A percentile compares a stretch with the other conserved stretches of the same genome.
These are phyloP conservation scores for Gossypium ekmanianum DNA, from an alignment of 345 rosid genomes.

Conservation along the genomic window DNA sequence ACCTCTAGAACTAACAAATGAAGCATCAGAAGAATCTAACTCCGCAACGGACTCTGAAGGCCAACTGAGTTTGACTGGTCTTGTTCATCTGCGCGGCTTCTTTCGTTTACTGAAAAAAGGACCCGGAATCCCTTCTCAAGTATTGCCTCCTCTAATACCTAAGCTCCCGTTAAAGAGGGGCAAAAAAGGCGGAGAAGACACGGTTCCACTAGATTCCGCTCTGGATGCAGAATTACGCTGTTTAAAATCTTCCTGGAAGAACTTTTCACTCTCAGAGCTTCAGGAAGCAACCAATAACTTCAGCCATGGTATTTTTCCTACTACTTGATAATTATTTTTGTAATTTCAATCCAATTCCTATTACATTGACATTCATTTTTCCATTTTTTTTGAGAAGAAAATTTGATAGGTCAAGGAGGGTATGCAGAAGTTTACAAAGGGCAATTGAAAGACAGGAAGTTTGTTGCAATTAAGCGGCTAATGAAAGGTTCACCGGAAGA, in stretches of 20 bases:
- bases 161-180: constrained; percentile 67
- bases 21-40: neutral
- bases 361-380: neutral
- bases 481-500: constrained; percentile 78
- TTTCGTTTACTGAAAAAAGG: constrained; percentile 58
- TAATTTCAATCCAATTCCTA: neutral
- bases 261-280: constrained; percentile 61
- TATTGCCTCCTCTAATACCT: constrained; percentile 47
- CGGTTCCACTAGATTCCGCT: constrained; percentile 33
- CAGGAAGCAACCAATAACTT: constrained; percentile 64
- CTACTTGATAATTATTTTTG: neutral
- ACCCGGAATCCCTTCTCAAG: constrained; percentile 41
- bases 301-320: constrained; percentile 52
- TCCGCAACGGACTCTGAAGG: constrained; percentile 21
- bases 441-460: constrained; percentile 48
- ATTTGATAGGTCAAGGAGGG: constrained; percentile 89
- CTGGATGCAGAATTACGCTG: constrained; percentile 56
- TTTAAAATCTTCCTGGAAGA: constrained; percentile 75
- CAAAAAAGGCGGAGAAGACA: constrained; percentile 53
- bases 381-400: constrained; percentile 37
- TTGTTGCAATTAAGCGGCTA: constrained; percentile 70
- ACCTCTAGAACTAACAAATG: neutral
- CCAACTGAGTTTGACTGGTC: neutral
- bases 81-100: constrained; percentile 47
- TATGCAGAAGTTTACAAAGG: constrained; percentile 90